Evolutionary conservation across 371 early-diverging fungal species (phyloP).

Genomic region (Apophysomyces trapeziformis): DNA sequence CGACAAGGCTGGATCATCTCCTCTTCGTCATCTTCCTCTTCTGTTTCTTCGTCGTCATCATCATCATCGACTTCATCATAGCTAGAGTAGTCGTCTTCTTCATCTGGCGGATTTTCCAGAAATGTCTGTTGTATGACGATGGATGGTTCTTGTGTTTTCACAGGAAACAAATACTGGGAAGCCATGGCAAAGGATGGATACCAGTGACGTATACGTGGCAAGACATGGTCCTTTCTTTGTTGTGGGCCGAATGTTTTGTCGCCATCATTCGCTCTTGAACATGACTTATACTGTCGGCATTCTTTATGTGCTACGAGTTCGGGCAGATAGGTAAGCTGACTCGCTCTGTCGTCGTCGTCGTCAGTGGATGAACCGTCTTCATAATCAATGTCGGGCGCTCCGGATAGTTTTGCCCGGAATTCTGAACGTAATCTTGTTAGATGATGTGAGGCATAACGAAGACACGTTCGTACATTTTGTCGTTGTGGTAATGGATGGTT

Average conservation of each 20-base stretch:
- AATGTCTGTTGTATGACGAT: neutral
- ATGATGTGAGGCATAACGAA: slow-evolving; percentile 2
- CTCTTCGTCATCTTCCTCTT: neutral
- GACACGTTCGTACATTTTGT: slow-evolving; percentile 5
- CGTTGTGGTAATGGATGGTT: neutral
- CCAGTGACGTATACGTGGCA: neutral
- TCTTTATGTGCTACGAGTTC: slow-evolving; percentile 11
- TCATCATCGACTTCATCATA: slow-evolving; percentile 13
- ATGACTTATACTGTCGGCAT: neutral
- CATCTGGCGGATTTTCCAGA: neutral
- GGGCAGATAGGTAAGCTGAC: slow-evolving; percentile 20
- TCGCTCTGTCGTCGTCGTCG: slow-evolving; percentile 18
- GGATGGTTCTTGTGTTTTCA: neutral
- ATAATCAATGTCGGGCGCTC: neutral
- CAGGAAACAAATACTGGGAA: neutral
- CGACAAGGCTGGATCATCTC: slow-evolving; percentile 1
- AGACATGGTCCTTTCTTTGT: neutral
- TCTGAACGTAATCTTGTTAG: slow-evolving; percentile 2
- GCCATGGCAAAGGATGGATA: slow-evolving; percentile 10
- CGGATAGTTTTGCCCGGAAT: neutral
- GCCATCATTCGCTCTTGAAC: neutral
- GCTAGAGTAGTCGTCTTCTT: neutral
- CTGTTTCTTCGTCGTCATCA: neutral
- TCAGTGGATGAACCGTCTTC: slow-evolving; percentile 9
- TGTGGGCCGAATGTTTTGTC: neutral